Base-by-base conservation (phyloP, 805 yeast genomes). In the Zygoascus ofunaensis region DNA sequence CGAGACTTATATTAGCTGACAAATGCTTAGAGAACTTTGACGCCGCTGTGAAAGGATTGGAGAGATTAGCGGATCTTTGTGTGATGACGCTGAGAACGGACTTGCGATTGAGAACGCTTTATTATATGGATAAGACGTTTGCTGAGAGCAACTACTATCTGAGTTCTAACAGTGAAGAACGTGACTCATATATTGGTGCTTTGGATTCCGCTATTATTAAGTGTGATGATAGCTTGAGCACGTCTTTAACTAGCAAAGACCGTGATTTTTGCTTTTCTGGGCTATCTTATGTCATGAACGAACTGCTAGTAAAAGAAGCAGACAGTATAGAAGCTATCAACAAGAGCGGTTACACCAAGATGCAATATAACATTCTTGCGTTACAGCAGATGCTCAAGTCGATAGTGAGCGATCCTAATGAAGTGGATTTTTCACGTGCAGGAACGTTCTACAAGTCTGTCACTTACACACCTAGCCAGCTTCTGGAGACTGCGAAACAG, bases 311-410 rank as follows among this genome's bases (percentile, higher is more conserved):
- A 4, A 60, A 59, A 26, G 81, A 78, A 18, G 72, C 83, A 3
- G 64, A 65, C 21, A 61, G 72, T 43, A 66, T 83, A 5, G 59
- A 60, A 18, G 69, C 66, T 39, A 65, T 80, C 53, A 80, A 79
- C 57, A 62, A 63, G 17, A 70, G 72, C 48, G 89, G 90, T 28
- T 68, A 80, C 44, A 72, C 74, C 52, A 72, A 75, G 51, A 64
- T 82, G 48, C 63, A 76, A 47, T 66, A 77, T 52, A 82, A 82
- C 56, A 75, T 82, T 18, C 68, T 77, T 42, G 78, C 82, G 0
- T 61, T 82, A 36, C 87, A 80, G 61, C 89, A 82, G 57, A 74
- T 79, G 73, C 68, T 82, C 45, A 70, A 82, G 47, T 76, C 74
- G 47, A 69, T 81, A 28, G 70, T 75, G 56, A 56, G 60, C 20